Evolutionary conservation across 2,329 filamentous ascomycete genomes (phyloP).

Genomic region (Arthrobotrys pseudoclavata): DNA sequence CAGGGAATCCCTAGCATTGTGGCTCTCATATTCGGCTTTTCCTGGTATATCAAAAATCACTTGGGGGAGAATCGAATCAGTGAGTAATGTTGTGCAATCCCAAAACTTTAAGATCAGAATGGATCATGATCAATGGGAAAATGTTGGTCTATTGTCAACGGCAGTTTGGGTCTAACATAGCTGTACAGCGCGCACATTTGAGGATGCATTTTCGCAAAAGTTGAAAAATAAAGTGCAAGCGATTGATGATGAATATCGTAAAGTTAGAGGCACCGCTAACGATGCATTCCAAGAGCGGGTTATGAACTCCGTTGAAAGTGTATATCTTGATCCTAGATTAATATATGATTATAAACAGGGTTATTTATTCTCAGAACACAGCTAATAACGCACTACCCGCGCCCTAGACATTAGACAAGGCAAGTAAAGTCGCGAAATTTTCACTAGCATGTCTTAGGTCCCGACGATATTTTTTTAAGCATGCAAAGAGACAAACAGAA

Average conservation of each 20-base stretch:
- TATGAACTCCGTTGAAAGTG: conserved; percentile 29
- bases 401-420: conserved; percentile 28
- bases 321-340: too few species aligned
- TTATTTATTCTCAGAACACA: too few species aligned
- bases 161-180: background rate
- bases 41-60: conserved; percentile 16
- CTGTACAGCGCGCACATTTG: conserved; percentile 20
- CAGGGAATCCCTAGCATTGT: background rate
- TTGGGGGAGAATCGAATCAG: conserved; percentile 2
- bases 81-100: background rate
- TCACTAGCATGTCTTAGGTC: background rate
- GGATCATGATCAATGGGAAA: background rate
- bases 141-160: background rate
- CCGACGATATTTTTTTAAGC: background rate
- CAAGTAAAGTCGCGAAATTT: background rate
- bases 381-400: background rate
- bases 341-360: too few species aligned
- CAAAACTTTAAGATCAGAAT: background rate
- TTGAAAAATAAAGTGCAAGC: conserved; percentile 21
- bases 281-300: conserved; percentile 42
- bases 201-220: conserved; percentile 21
- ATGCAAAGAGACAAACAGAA: conserved; percentile 18
- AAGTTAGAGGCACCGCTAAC: conserved; percentile 4
- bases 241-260: conserved; percentile 9
- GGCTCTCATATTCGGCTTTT: conserved; percentile 14